Conservation (phyloP, 352 stramenopile species). For the Phytophthora multivora region DNA sequence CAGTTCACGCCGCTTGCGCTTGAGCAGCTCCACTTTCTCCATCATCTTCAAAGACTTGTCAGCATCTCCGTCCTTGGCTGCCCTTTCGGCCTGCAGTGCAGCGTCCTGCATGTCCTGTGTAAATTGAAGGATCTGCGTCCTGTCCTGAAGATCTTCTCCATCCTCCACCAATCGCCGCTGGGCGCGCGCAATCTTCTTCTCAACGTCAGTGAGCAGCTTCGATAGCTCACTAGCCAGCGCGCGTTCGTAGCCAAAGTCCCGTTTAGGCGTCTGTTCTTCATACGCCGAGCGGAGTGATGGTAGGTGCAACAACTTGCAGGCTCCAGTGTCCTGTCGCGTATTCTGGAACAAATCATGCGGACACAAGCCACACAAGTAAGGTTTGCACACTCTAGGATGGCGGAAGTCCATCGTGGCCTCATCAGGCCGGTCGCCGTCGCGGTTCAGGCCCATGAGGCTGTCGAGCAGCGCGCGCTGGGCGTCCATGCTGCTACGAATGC, state of each 20-base stretch:
- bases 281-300: constrained; percentile 72
- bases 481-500: constrained; percentile 52
- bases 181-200: constrained; percentile 80
- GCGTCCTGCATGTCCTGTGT: constrained; percentile 73
- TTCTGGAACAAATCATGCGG: constrained; percentile 91
- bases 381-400: constrained; percentile 79
- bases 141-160: constrained; percentile 27
- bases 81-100: constrained; percentile 63
- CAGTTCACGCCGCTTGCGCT: constrained; percentile 34
- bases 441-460: constrained; percentile 92
- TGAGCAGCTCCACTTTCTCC: constrained; percentile 69
- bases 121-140: constrained; percentile 70
- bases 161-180: constrained; percentile 77
- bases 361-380: constrained; percentile 83
- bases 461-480: constrained; percentile 87
- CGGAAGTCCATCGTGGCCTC: constrained; percentile 79
- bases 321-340: constrained; percentile 86
- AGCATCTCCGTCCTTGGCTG: constrained; percentile 58
- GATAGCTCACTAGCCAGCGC: constrained; percentile 70
- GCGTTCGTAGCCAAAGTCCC: constrained; percentile 73
- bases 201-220: constrained; percentile 70
- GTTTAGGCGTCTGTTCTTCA: constrained; percentile 38
- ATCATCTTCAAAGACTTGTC: constrained; percentile 65
- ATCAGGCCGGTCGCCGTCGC: constrained; percentile 85
- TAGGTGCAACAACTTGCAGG: constrained; percentile 74